Evolutionary conservation across 2,329 filamentous ascomycete species (phyloP), one percentile per base, ranked within the genome.

Genomic region (Botrytis sinoallii): DNA sequence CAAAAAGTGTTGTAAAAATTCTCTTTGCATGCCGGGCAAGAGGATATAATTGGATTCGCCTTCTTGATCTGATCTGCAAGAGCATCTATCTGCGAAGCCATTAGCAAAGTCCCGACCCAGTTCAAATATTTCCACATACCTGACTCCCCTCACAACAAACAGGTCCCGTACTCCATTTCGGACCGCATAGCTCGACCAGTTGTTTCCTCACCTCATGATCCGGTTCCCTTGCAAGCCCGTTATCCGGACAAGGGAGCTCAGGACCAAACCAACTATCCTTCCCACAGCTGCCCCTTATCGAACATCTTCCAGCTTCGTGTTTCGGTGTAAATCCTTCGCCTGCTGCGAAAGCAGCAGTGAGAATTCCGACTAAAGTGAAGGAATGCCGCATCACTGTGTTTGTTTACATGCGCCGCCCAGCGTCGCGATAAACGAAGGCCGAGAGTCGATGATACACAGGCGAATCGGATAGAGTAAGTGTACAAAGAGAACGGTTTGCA

Each of bases 1-100:
- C 96, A 99, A 83, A 99, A 99, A 63, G 97, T 87, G 84, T 99
- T 97, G 86, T 93, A 98, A 86, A 99, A 99, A 85, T 99, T 99
- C 79, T 95, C 92, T 83, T 96, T 97, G 88, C 96, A 99, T 46
- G 97, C 96, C 2, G 96, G 96, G 82, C 96, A 99, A 16, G 94
- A 94, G 40, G 94, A 91, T 81, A 99, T 94, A 80, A 99, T 92
- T 74, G 92, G 90, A 78, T 95, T 94, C 2, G 94, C 95, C 35
- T 93, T 93, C 77, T 93, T 92, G 74, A 99, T 88, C 80, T 97
- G 97, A 75, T 89, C 91, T 79, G 93, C 91, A 75, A 99, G 89
- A 1, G 92, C 87, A 78, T 93, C 89, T 73, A 99, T 86, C 92
- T 95, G 79, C 40, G 52, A 29, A 52, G 35, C 14, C 40, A 29